Conservation (phyloP, 441 rosid genomes). For the Pelargonium cotyledonis region DNA sequence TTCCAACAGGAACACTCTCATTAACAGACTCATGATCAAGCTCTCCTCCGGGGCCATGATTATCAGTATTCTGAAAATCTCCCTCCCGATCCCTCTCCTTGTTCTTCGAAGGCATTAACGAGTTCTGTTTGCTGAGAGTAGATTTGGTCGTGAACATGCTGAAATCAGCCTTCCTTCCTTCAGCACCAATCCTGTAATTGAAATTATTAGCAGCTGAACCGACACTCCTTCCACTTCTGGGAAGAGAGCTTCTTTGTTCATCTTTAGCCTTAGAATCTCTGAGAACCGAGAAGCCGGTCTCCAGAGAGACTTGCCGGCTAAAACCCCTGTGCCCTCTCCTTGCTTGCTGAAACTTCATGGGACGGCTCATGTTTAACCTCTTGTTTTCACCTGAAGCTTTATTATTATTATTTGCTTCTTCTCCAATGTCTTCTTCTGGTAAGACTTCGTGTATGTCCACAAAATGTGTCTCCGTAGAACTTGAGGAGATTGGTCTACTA, state of each 20-base stretch:
- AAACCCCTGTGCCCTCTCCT: background rate
- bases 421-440: background rate
- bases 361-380: background rate
- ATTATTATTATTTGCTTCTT: background rate
- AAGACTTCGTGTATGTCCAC: background rate
- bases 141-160: slow-evolving; percentile 2
- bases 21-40: slow-evolving; percentile 45
- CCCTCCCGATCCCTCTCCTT: slow-evolving; percentile 42
- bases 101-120: slow-evolving; percentile 45
- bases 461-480: background rate
- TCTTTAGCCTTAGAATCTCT: background rate
- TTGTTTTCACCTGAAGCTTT: background rate
- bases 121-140: slow-evolving; percentile 15
- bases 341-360: background rate
- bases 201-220: background rate
- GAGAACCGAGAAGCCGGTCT: background rate
- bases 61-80: slow-evolving; percentile 36
- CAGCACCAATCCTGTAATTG: background rate
- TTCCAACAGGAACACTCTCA: slow-evolving; percentile 72
- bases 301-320: background rate
- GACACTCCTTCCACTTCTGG: background rate
- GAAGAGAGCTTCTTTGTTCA: background rate
- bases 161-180: background rate
- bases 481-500: background rate
- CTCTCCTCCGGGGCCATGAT: slow-evolving; percentile 22